Conservation (phyloP, 2,329 filamentous ascomycete genomes). For the Pezicula rhizophila region DNA sequence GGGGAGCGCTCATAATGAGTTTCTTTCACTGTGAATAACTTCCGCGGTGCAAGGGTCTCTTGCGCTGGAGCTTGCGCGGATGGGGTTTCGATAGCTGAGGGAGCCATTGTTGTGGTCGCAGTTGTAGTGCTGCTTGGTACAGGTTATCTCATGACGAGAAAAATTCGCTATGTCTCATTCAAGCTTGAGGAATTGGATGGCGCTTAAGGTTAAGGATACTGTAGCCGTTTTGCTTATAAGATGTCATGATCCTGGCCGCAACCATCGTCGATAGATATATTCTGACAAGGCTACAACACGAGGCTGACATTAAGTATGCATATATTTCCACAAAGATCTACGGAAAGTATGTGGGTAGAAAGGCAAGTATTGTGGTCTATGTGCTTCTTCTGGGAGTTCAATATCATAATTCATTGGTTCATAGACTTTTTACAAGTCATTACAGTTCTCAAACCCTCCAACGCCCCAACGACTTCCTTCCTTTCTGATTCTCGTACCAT, state of each 20-base stretch:
- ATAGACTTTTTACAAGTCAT: not conserved
- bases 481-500: not conserved
- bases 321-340: too few relatives aligned
- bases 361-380: too few relatives aligned
- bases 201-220: not conserved
- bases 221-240: not conserved
- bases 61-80: conserved; percentile 31
- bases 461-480: too few relatives aligned
- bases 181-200: conserved; percentile 31
- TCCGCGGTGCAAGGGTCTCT: conserved; percentile 44
- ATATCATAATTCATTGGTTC: conserved; percentile 8
- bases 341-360: too few relatives aligned
- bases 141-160: conserved; percentile 45
- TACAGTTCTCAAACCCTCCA: not conserved
- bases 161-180: conserved; percentile 14
- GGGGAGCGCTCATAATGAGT: conserved; percentile 52
- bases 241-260: conserved; percentile 3
- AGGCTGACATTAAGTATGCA: conserved; percentile 9
- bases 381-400: not conserved
- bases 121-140: not conserved
- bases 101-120: conserved; percentile 21
- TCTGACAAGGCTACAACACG: conserved; percentile 14
- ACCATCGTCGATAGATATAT: not conserved
- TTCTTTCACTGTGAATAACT: conserved; percentile 57
- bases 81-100: conserved; percentile 22